A percentile compares a stretch with the other conserved stretches of the same genome.
Conservation (phyloP, 352 stramenopile genomes). For the Globisporangium paddicum region DNA sequence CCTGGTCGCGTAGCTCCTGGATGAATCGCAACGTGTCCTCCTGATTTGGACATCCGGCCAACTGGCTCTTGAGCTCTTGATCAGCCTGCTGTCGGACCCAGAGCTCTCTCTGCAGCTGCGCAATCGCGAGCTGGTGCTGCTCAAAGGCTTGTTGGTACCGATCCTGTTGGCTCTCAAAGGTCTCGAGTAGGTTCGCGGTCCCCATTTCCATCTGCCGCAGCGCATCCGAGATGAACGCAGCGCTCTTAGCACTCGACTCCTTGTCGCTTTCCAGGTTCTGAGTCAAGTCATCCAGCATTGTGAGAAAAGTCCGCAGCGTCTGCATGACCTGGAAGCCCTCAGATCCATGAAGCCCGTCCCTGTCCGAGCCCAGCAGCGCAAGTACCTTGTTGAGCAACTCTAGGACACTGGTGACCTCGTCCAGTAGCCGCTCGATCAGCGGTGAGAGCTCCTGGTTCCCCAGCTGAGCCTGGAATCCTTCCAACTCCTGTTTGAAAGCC, state of each 20-base stretch:
- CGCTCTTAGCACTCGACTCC: conserved; percentile 10
- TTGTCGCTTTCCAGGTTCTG: conserved; percentile 20
- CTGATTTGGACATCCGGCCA: conserved; percentile 49
- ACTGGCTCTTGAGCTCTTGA: conserved; percentile 33
- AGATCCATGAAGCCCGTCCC: conserved; percentile 8
- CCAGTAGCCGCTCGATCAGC: conserved; percentile 21
- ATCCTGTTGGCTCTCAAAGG: conserved; percentile 48
- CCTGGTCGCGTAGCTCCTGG: conserved; percentile 51
- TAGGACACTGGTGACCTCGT: conserved; percentile 25
- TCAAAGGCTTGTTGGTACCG: conserved; percentile 31
- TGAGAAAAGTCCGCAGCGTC: conserved; percentile 31
- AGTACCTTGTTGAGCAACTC: conserved; percentile 25
- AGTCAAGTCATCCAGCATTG: conserved; percentile 30
- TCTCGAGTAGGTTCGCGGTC: conserved; percentile 50
- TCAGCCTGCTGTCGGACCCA: conserved; percentile 41
- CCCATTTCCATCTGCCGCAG: conserved; percentile 61
- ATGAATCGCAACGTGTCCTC: conserved; percentile 58
- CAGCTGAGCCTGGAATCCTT: conserved; percentile 26
- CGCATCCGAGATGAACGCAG: conserved; percentile 28
- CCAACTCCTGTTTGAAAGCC: conserved; percentile 27
- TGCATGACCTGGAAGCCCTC: conserved; percentile 33
- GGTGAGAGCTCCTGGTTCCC: conserved; percentile 21
- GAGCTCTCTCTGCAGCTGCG: conserved; percentile 40
- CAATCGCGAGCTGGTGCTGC: conserved; percentile 35
- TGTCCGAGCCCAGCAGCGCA: conserved; percentile 11